Evolutionary conservation across 2,329 filamentous ascomycete genomes (phyloP).

Genomic region (Parascedosporium putredinis): DNA sequence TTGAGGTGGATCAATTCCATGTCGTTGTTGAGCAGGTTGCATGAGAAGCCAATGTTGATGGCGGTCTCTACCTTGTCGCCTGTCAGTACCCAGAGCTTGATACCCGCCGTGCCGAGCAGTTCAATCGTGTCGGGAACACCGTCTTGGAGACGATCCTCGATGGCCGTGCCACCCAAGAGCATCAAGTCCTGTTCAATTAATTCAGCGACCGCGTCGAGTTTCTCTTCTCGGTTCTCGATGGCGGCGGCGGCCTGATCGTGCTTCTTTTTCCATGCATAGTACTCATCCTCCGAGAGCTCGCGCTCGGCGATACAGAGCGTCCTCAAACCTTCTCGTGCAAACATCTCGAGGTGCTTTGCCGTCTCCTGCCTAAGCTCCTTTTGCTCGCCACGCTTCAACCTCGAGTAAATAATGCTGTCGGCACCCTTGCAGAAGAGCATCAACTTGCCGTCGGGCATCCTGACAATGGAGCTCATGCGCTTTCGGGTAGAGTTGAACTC

Average conservation of each 20-base stretch:
- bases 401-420: slow-evolving; percentile 93
- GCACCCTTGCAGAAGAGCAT: slow-evolving; percentile 94
- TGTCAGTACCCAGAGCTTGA: slow-evolving; percentile 97
- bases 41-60: slow-evolving; percentile 99
- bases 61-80: slow-evolving; percentile 98
- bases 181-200: slow-evolving; percentile 82
- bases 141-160: slow-evolving; percentile 93
- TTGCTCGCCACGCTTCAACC: slow-evolving; percentile 77
- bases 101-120: slow-evolving; percentile 81
- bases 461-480: slow-evolving; percentile 93
- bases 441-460: slow-evolving; percentile 86
- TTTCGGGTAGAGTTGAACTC: slow-evolving; percentile 94
- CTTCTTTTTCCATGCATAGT: slow-evolving; percentile 71
- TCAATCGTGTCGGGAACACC: slow-evolving; percentile 94
- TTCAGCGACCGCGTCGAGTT: slow-evolving; percentile 81
- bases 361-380: slow-evolving; percentile 71
- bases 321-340: slow-evolving; percentile 86
- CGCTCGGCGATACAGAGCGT: slow-evolving; percentile 89
- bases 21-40: slow-evolving; percentile 91
- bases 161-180: slow-evolving; percentile 86
- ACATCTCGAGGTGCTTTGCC: slow-evolving; percentile 92
- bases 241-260: slow-evolving; percentile 81
- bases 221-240: slow-evolving; percentile 80
- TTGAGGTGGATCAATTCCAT: slow-evolving; percentile 95
- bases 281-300: slow-evolving; percentile 72